Evolutionary conservation across 768 basidiomycete genomes (phyloP).

Genomic region (Boletus insuetus): DNA sequence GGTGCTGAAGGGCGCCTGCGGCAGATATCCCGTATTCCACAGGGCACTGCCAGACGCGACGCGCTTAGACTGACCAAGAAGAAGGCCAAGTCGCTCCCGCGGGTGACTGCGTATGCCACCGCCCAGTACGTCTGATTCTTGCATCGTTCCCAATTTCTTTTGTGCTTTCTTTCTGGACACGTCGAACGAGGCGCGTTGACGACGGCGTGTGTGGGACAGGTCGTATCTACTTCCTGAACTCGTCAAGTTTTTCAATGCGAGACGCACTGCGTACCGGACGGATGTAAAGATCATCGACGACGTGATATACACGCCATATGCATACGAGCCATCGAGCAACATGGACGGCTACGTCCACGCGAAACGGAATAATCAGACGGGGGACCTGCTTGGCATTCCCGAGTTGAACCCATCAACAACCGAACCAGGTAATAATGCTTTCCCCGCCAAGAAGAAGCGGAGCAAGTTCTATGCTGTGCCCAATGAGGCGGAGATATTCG

Average conservation of each 20-base stretch:
- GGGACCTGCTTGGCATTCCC: slow-evolving; percentile 76
- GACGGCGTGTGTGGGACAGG: slow-evolving; percentile 36
- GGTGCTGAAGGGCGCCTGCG: slow-evolving; percentile 55
- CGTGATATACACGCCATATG: slow-evolving; percentile 91
- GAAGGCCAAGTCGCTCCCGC: slow-evolving; percentile 86
- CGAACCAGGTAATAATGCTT: slow-evolving; percentile 31
- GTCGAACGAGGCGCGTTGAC: neutral
- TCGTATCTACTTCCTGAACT: slow-evolving; percentile 88
- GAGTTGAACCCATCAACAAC: slow-evolving; percentile 43
- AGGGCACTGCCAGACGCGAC: slow-evolving; percentile 90
- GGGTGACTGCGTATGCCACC: slow-evolving; percentile 96
- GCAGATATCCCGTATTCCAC: slow-evolving; percentile 90
- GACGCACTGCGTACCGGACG: slow-evolving; percentile 79
- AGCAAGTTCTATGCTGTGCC: slow-evolving; percentile 67
- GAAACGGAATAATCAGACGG: slow-evolving; percentile 41
- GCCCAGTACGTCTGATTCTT: slow-evolving; percentile 55
- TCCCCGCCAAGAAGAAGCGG: slow-evolving; percentile 46
- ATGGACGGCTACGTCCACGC: slow-evolving; percentile 30
- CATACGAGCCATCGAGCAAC: slow-evolving; percentile 55
- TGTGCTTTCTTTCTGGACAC: no score
- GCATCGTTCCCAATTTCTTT: no score
- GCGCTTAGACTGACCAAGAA: slow-evolving; percentile 89
- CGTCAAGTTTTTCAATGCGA: slow-evolving; percentile 85
- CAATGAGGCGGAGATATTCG: slow-evolving; percentile 82
- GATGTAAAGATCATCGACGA: slow-evolving; percentile 89